Conservation (phyloP, 2,329 filamentous ascomycete genomes). For the Penicillium sp. region DNA sequence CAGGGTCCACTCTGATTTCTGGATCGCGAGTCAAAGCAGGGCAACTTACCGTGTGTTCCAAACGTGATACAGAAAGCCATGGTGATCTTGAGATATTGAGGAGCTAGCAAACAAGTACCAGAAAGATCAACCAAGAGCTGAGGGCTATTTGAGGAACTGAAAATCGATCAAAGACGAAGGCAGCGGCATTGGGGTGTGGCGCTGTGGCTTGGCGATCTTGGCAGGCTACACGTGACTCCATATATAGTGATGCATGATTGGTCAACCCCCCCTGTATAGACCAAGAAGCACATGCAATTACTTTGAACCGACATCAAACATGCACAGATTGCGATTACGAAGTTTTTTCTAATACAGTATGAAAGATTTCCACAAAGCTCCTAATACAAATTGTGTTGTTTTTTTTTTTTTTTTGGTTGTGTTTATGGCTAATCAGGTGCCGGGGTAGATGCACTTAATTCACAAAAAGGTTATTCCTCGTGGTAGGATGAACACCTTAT, state of each 20-base stretch:
- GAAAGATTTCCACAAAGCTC: not conserved
- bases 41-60: conserved; percentile 40
- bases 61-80: conserved; percentile 48
- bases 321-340: not conserved
- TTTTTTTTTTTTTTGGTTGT: not conserved
- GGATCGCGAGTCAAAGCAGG: not conserved
- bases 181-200: conserved; percentile 34
- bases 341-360: not conserved
- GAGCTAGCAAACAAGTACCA: not conserved
- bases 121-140: not conserved
- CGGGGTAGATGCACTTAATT: not conserved
- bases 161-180: conserved; percentile 23
- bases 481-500: not conserved
- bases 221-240: conserved; percentile 28
- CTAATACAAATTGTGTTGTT: not conserved
- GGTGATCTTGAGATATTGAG: conserved; percentile 4
- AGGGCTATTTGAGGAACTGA: conserved; percentile 7
- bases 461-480: conserved; percentile 1
- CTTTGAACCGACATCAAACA: not conserved
- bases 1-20: conserved; percentile 13
- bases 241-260: conserved; percentile 13
- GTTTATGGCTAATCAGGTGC: not conserved
- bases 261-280: conserved; percentile 3
- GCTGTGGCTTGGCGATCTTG: conserved; percentile 35
- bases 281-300: not conserved